Evolutionary conservation across 2,329 filamentous ascomycete genomes (phyloP).

Genomic region (Sporothrix luriei): DNA sequence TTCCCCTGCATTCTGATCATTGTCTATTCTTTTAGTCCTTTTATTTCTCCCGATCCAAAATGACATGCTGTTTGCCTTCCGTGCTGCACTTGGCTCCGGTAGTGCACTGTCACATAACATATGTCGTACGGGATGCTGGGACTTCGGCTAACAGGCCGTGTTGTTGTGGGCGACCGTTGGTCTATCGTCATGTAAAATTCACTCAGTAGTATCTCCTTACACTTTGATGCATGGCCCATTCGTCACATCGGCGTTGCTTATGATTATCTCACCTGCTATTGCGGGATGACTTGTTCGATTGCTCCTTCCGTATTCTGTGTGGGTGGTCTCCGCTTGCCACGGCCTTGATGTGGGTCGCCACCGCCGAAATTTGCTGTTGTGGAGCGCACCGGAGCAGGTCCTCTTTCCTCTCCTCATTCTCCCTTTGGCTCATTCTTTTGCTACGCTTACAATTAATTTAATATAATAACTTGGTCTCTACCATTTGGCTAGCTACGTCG

Average conservation of each 20-base stretch:
- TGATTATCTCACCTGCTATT: background rate
- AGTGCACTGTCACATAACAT: background rate
- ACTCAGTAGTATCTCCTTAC: background rate
- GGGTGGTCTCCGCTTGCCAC: constrained; percentile 14
- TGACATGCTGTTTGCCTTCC: too few species aligned
- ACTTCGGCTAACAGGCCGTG: constrained; percentile 7
- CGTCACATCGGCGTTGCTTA: background rate
- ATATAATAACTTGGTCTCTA: background rate
- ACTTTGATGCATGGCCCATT: background rate
- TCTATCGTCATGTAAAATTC: background rate
- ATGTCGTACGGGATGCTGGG: constrained; percentile 10
- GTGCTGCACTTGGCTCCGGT: background rate
- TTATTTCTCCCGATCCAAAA: background rate
- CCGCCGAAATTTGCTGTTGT: constrained; percentile 9
- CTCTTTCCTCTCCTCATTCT: background rate
- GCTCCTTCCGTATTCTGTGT: constrained; percentile 16
- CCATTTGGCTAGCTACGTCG: background rate
- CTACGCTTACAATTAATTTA: background rate
- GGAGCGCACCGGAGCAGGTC: background rate
- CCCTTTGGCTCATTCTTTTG: background rate
- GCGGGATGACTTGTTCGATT: background rate
- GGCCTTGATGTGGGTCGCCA: constrained; percentile 27
- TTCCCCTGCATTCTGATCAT: background rate
- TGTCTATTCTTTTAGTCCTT: background rate
- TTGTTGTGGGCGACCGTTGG: background rate